phyloP scores from a whole-genome alignment of 2,329 filamentous ascomycete species.

The Aspergillus persii region DNA sequence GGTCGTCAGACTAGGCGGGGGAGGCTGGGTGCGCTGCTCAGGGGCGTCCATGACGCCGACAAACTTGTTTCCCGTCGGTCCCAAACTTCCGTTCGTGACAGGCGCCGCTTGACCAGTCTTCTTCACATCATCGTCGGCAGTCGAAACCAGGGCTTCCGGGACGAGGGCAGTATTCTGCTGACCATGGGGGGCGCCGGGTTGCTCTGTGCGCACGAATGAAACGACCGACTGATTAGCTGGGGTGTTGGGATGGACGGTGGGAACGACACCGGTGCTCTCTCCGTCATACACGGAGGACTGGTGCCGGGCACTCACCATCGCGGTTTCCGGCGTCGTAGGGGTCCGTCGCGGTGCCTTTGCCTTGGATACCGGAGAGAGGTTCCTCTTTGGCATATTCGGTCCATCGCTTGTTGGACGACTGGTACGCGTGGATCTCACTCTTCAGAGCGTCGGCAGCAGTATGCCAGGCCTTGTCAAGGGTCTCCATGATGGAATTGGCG shows the following conservation, averaged over 20 bases:
- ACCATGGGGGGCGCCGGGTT: constrained; percentile 24
- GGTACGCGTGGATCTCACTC: constrained; percentile 38
- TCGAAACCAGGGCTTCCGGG: constrained; percentile 15
- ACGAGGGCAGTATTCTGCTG: constrained; percentile 23
- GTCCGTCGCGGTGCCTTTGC: constrained; percentile 65
- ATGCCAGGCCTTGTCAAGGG: constrained; percentile 55
- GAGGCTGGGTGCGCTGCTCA: constrained; percentile 2
- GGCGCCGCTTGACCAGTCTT: background rate
- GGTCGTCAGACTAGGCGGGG: background rate
- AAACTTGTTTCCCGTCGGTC: background rate
- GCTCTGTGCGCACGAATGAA: constrained; percentile 18
- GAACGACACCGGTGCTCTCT: background rate
- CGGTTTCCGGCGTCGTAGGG: constrained; percentile 78
- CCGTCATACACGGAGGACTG: background rate
- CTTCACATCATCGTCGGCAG: background rate
- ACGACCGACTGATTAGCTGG: constrained; percentile 1
- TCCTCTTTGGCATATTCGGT: constrained; percentile 50
- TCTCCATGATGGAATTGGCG: constrained; percentile 55
- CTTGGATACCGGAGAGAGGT: constrained; percentile 68
- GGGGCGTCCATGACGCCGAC: background rate
- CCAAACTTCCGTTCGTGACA: background rate
- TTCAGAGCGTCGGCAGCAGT: constrained; percentile 51
- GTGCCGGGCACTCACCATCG: constrained; percentile 49
- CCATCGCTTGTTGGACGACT: constrained; percentile 17
- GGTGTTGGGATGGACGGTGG: background rate